Evolutionary conservation across 257 asterid genomes (phyloP), one percentile per base, ranked within the genome.

Genomic region (Solanum megistacrolobum): DNA sequence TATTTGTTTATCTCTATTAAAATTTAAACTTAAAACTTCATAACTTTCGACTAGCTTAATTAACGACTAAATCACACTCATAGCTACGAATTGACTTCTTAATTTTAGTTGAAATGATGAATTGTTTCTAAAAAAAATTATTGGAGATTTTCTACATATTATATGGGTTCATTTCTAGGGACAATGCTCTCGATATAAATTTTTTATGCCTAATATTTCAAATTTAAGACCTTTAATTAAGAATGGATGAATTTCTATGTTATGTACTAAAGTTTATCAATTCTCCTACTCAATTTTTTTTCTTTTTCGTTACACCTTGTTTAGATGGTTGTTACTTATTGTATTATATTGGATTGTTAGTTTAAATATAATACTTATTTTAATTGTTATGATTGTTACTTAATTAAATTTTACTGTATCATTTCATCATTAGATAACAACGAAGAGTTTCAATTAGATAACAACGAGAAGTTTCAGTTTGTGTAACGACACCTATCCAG

Each of bases 171-270:
- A 23, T 65, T n/a, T 60, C 0, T 23, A 0, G 29, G 6, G 31
- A 9, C 1, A 23, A 23, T 0, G 3, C 69, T 60, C 6, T 0
- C 0, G 25, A 8, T 7, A 20, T 1, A 0, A 20, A 18, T 55
- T 60, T 23, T 60, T 60, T n/a, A n/a, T 10, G 3, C 7, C 1
- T 10, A 10, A 65, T 2, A 11, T n/a, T 65, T 11, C 2, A 11
- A 62, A n/a, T 65, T 65, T 12, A 11, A n/a, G 16, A n/a, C 1
- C 16, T n/a, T 1, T 58, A 58, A 9, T 3, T 58, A 58, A 58
- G 5, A 20, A 20, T 55, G 1, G 2, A 20, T 0, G 66, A 58
- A 58, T 58, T 0, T 20, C 2, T 58, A n/a, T 62, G 12, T n/a
- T 23, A 62, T 25, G 7, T 62, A 9, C 32, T 10, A 62, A 4